phyloP scores from a whole-genome alignment of 2,329 filamentous ascomycete genomes.

The Sarocladium strictum region DNA sequence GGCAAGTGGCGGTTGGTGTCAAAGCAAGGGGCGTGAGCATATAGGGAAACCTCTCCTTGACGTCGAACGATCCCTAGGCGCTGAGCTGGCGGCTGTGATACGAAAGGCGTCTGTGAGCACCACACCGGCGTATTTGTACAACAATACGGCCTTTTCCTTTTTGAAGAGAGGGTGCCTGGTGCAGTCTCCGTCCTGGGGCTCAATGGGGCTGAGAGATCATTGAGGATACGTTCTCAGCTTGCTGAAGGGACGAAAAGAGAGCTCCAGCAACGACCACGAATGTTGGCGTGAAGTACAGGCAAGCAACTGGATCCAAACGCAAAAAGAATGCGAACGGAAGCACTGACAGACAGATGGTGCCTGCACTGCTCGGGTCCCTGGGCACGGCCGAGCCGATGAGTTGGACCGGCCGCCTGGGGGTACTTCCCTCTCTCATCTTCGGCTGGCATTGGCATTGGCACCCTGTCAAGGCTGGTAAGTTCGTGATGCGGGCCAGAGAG shows the following conservation, averaged over 20 bases:
- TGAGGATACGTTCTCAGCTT: neutral
- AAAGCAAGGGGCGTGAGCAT: neutral
- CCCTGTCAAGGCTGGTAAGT: neutral
- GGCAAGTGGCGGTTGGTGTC: neutral
- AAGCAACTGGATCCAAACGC: neutral
- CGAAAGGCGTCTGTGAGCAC: neutral
- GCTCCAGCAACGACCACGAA: neutral
- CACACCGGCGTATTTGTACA: slow-evolving; percentile 2
- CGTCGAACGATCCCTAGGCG: neutral
- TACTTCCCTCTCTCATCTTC: neutral
- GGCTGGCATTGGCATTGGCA: slow-evolving; percentile 1
- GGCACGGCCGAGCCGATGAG: neutral
- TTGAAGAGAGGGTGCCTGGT: neutral
- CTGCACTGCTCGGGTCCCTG: neutral
- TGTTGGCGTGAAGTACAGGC: neutral
- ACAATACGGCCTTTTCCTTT: neutral
- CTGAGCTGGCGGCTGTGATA: neutral
- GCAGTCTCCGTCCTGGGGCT: neutral
- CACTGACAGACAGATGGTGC: neutral
- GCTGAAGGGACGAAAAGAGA: neutral
- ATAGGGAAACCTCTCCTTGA: neutral
- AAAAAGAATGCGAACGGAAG: neutral
- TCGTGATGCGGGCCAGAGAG: neutral
- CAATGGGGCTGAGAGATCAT: neutral
- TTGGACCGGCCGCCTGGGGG: neutral